phyloP scores from a whole-genome alignment of 2,329 filamentous ascomycete species.

The Amauroascus niger region DNA sequence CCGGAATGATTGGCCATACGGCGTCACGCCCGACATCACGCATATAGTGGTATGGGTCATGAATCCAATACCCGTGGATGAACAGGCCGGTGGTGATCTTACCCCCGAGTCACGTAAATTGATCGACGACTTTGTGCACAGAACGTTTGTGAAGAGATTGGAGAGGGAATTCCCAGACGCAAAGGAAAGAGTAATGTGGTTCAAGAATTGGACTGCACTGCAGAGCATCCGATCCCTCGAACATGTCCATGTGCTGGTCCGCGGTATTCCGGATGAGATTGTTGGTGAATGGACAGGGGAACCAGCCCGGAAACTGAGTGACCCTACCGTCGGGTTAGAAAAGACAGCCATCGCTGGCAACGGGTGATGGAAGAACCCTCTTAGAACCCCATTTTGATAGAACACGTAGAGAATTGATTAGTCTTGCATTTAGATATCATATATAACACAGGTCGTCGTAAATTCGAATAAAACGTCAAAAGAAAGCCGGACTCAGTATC shows the following conservation, averaged over 20 bases:
- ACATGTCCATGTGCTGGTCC: slow-evolving; percentile 48
- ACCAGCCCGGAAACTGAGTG: slow-evolving; percentile 10
- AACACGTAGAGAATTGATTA: not conserved
- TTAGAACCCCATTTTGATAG: not conserved
- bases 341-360: not conserved
- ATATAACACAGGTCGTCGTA: not conserved
- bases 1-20: slow-evolving; percentile 57
- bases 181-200: slow-evolving; percentile 49
- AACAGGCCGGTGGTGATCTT: slow-evolving; percentile 38
- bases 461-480: not conserved
- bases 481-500: not conserved
- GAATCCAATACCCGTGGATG: slow-evolving; percentile 40
- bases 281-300: slow-evolving; percentile 39
- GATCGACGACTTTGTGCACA: slow-evolving; percentile 43
- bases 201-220: slow-evolving; percentile 54
- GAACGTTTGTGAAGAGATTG: slow-evolving; percentile 41
- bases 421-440: not conserved
- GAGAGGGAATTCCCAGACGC: slow-evolving; percentile 29
- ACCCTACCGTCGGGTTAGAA: slow-evolving; percentile 7
- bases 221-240: slow-evolving; percentile 52
- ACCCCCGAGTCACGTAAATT: slow-evolving; percentile 41
- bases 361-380: not conserved
- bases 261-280: slow-evolving; percentile 39
- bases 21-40: slow-evolving; percentile 43
- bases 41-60: slow-evolving; percentile 52